Evolutionary conservation across 495 filamentous ascomycete species (phyloP).

Genomic region (Neurospora sp.): DNA sequence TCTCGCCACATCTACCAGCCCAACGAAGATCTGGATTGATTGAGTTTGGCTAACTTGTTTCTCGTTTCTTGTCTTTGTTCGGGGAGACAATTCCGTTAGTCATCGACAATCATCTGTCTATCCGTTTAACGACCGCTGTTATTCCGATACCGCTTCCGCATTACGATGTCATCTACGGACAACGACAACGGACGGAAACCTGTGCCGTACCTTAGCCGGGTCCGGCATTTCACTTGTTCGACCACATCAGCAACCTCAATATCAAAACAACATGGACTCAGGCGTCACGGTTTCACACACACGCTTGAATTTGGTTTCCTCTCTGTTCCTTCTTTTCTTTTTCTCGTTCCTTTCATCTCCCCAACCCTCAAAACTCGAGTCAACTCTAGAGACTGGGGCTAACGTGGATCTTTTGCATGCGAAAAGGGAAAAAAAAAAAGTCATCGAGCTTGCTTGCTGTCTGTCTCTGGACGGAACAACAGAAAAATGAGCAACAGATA

Average conservation of each 20-base stretch:
- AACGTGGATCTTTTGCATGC: neutral
- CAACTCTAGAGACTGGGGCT: neutral
- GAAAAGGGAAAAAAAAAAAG: neutral
- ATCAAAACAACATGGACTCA: neutral
- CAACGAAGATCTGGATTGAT: conserved; percentile 60
- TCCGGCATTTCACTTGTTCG: neutral
- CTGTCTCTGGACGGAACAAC: too few species aligned
- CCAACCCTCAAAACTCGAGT: neutral
- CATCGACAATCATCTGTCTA: neutral
- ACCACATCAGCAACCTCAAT: neutral
- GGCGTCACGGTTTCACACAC: neutral
- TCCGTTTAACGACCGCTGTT: neutral
- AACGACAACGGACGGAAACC: neutral
- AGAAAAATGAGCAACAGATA: too few species aligned
- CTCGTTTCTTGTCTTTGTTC: neutral
- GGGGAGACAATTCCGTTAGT: neutral
- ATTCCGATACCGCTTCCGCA: neutral
- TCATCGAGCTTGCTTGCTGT: neutral
- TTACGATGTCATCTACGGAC: neutral
- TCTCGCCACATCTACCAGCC: conserved; percentile 81
- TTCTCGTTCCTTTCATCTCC: neutral
- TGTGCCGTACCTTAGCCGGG: neutral
- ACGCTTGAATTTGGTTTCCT: neutral
- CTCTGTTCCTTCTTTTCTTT: neutral
- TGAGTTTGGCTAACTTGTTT: conserved; percentile 7